phyloP scores from a whole-genome alignment of 2,329 filamentous ascomycete species.

The Penicillium sp. region DNA sequence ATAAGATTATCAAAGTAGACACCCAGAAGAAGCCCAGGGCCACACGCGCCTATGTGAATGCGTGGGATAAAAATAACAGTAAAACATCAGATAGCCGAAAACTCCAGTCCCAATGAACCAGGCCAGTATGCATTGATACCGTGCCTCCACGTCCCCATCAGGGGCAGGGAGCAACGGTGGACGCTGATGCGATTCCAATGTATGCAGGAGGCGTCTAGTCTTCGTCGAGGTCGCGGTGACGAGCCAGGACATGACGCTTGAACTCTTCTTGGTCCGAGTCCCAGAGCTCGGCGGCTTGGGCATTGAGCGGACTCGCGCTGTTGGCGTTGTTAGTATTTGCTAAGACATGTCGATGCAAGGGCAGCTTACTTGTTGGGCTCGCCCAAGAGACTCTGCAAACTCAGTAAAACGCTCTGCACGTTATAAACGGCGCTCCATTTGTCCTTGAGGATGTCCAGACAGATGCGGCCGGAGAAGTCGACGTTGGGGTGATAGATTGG shows the following conservation, averaged over 20 bases:
- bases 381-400: slow-evolving; percentile 87
- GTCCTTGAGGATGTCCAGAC: slow-evolving; percentile 95
- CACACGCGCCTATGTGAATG: slow-evolving; percentile 14
- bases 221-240: slow-evolving; percentile 57
- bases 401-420: slow-evolving; percentile 86
- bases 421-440: slow-evolving; percentile 99
- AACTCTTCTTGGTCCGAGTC: slow-evolving; percentile 83
- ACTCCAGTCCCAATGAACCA: slow-evolving; percentile 20
- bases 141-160: slow-evolving; percentile 3
- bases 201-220: slow-evolving; percentile 26
- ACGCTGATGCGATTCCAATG: slow-evolving; percentile 16
- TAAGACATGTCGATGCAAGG: not conserved
- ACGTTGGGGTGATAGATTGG: slow-evolving; percentile 99
- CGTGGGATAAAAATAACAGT: slow-evolving; percentile 11
- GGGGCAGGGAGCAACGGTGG: slow-evolving; percentile 4
- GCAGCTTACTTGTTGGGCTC: slow-evolving; percentile 90
- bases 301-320: slow-evolving; percentile 90
- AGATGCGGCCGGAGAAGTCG: slow-evolving; percentile 95
- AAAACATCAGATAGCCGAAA: slow-evolving; percentile 11
- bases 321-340: slow-evolving; percentile 2
- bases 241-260: slow-evolving; percentile 66
- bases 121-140: slow-evolving; percentile 22
- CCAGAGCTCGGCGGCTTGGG: slow-evolving; percentile 93
- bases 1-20: not conserved
- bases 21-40: slow-evolving; percentile 1